A percentile compares a stretch with the other conserved stretches of the same genome.
Evolutionary conservation across 2,329 filamentous ascomycete genomes (phyloP).

Genomic region (Aureobasidium pullulans): DNA sequence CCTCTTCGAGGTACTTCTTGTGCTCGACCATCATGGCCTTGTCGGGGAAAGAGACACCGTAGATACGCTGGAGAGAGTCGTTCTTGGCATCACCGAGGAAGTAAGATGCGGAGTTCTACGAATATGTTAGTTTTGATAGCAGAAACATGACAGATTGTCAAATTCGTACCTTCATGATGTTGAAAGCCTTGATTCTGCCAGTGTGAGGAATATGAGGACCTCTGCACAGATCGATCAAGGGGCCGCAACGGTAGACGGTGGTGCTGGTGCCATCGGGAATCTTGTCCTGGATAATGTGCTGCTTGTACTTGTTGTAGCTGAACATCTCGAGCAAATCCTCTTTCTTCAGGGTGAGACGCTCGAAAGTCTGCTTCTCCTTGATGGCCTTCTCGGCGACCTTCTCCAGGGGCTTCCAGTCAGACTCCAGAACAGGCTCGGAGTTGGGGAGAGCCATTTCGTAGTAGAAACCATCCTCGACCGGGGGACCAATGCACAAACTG

Average conservation of each 20-base stretch:
- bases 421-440: slow-evolving; percentile 60
- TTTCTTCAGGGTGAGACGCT: slow-evolving; percentile 82
- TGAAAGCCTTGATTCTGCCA: slow-evolving; percentile 87
- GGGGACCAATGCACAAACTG: slow-evolving; percentile 87
- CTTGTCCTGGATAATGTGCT: slow-evolving; percentile 92
- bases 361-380: slow-evolving; percentile 94
- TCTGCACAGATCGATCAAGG: slow-evolving; percentile 88
- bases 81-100: slow-evolving; percentile 92
- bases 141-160: neutral
- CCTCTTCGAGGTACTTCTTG: slow-evolving; percentile 91
- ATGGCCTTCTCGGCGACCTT: slow-evolving; percentile 73
- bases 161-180: slow-evolving; percentile 85
- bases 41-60: slow-evolving; percentile 93
- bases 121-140: neutral
- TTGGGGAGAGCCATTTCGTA: slow-evolving; percentile 88
- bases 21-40: slow-evolving; percentile 93
- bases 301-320: slow-evolving; percentile 95
- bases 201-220: slow-evolving; percentile 93
- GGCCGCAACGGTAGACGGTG: slow-evolving; percentile 90
- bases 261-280: slow-evolving; percentile 82
- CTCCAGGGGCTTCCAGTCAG: slow-evolving; percentile 81
- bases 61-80: slow-evolving; percentile 92
- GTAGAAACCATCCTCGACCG: slow-evolving; percentile 87
- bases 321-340: slow-evolving; percentile 94
- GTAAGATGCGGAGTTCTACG: slow-evolving; percentile 67